A percentile compares a stretch with the other conserved stretches of the same genome.
Conservation (phyloP, 2,329 filamentous ascomycete species). For the Cladosporium phlei region DNA sequence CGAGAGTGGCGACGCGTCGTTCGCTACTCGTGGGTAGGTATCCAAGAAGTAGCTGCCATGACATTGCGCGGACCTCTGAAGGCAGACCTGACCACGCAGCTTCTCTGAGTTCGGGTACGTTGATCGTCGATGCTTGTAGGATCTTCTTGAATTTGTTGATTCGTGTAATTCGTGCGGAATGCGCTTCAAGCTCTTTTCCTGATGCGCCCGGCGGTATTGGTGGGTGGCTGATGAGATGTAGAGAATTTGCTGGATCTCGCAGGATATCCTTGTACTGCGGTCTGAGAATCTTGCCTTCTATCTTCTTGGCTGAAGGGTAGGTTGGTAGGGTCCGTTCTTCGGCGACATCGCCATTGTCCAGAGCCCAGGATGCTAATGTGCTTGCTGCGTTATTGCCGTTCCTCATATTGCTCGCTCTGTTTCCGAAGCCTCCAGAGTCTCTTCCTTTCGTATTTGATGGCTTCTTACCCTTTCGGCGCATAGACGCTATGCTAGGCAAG, state of each 20-base stretch:
- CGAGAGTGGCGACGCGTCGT: constrained; percentile 78
- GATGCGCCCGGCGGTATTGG: constrained; percentile 67
- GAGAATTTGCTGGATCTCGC: constrained; percentile 76
- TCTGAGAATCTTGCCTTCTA: constrained; percentile 88
- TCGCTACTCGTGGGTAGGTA: constrained; percentile 98
- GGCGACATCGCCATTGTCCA: constrained; percentile 89
- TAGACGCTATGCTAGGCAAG: constrained; percentile 83
- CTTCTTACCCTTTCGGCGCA: constrained; percentile 66
- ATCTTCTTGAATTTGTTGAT: constrained; percentile 99
- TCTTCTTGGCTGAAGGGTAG: constrained; percentile 84
- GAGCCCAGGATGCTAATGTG: constrained; percentile 46
- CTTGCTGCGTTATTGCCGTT: constrained; percentile 20
- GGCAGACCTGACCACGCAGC: constrained; percentile 93
- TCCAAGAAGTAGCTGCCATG: constrained; percentile 93
- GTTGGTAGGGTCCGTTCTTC: constrained; percentile 73
- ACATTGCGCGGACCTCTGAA: constrained; percentile 93
- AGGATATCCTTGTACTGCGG: constrained; percentile 98
- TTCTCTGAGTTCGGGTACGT: constrained; percentile 74
- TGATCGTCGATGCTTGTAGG: constrained; percentile 84
- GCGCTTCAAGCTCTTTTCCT: constrained; percentile 77
- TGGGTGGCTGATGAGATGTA: constrained; percentile 90
- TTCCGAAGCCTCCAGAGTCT: constrained; percentile 37
- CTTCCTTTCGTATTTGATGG: constrained; percentile 41
- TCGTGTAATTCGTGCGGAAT: constrained; percentile 80
- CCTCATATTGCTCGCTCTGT: constrained; percentile 8